A percentile compares a stretch with the other conserved stretches of the same genome.
phyloP scores from a whole-genome alignment of 768 basidiomycete species.

The Russula abietina region DNA sequence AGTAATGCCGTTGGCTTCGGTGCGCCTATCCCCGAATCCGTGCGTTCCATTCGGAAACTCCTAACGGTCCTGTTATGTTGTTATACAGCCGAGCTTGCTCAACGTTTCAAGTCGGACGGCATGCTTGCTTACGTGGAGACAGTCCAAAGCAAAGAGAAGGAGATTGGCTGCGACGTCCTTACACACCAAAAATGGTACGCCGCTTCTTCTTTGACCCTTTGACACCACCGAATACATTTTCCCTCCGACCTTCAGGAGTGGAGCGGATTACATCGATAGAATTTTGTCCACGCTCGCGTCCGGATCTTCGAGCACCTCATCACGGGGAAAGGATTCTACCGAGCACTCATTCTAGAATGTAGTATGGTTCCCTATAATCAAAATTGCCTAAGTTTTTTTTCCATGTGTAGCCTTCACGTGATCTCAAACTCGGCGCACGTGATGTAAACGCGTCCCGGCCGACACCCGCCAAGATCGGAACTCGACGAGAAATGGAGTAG shows the following conservation, averaged over 20 bases:
- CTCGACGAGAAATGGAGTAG: too few species aligned
- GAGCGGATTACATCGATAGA: constrained; percentile 84
- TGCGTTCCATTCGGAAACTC: neutral
- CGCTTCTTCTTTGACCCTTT: neutral
- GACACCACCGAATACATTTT: neutral
- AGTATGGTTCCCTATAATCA: neutral
- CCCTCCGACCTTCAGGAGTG: constrained; percentile 50
- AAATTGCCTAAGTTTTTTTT: too few species aligned
- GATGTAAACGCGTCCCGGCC: neutral
- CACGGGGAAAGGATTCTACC: constrained; percentile 82
- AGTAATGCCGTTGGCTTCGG: constrained; percentile 74
- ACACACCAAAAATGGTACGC: constrained; percentile 90
- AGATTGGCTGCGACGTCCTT: constrained; percentile 81
- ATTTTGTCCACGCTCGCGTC: constrained; percentile 80
- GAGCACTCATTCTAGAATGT: constrained; percentile 66
- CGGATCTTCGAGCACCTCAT: constrained; percentile 82
- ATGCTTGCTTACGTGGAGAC: constrained; percentile 92
- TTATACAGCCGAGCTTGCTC: constrained; percentile 66
- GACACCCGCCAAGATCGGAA: neutral
- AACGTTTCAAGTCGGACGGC: constrained; percentile 76
- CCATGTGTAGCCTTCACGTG: neutral
- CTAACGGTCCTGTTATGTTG: neutral
- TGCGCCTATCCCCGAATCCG: constrained; percentile 30
- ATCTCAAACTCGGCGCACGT: neutral
- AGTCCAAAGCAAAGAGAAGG: constrained; percentile 83